Percentiles rank a stretch among this genome's conserved stretches.
Evolutionary conservation across 805 yeast species (phyloP).

Genomic region (Yarrowia phangngaensis): DNA sequence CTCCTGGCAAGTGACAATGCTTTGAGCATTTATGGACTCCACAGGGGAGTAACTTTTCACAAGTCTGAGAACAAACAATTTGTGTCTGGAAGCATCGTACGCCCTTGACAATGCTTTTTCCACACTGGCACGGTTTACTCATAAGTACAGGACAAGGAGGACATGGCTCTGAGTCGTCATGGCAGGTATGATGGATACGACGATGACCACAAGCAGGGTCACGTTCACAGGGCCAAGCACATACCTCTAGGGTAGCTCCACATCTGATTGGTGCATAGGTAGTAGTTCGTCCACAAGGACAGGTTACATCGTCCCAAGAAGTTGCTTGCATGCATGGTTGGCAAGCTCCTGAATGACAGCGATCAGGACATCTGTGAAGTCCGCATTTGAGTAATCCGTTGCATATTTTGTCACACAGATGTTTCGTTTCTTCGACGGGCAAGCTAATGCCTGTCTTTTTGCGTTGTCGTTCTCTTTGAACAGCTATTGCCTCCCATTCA

Average conservation of each 20-base stretch:
- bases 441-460: constrained; percentile 51
- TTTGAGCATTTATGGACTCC: constrained; percentile 53
- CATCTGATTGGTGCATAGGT: constrained; percentile 81
- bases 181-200: constrained; percentile 67
- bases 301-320: constrained; percentile 64
- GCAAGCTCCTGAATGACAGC: constrained; percentile 79
- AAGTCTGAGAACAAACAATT: constrained; percentile 65
- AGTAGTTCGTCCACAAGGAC: constrained; percentile 77
- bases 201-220: constrained; percentile 63
- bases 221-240: constrained; percentile 62
- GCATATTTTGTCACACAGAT: constrained; percentile 67
- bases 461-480: constrained; percentile 48
- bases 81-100: constrained; percentile 64
- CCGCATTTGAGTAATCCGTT: constrained; percentile 61
- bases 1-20: constrained; percentile 55
- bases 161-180: constrained; percentile 58
- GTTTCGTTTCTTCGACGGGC: constrained; percentile 61
- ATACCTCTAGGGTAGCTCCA: constrained; percentile 63
- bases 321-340: constrained; percentile 75
- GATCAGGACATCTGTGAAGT: constrained; percentile 61
- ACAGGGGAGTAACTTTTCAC: constrained; percentile 49
- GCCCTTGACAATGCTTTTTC: constrained; percentile 52
- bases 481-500: constrained; percentile 58
- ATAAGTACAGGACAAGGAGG: constrained; percentile 72
- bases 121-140: constrained; percentile 60